Conservation (phyloP, 331 rosid genomes). For the Malus hybrid region DNA sequence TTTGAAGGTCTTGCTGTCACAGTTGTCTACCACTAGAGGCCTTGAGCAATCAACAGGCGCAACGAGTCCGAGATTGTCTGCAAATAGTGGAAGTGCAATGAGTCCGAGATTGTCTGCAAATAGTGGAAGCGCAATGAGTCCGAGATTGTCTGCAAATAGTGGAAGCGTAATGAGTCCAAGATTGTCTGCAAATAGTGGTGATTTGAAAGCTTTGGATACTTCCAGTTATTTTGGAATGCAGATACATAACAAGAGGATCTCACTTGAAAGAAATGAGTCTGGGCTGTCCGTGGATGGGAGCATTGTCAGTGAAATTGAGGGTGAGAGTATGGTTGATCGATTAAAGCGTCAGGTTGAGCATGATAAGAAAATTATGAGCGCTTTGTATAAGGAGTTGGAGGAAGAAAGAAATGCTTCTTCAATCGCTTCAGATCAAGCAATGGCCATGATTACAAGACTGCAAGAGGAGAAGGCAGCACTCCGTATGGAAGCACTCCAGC, state of each 20-base stretch:
- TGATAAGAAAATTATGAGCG: constrained; percentile 65
- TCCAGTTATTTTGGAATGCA: constrained; percentile 54
- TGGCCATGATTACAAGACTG: constrained; percentile 95
- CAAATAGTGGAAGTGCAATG: too few relatives aligned
- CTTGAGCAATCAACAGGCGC: constrained; percentile 46
- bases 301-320: constrained; percentile 82
- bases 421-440: constrained; percentile 69
- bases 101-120: constrained; percentile 29
- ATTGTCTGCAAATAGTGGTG: constrained; percentile 55
- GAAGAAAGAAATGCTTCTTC: constrained; percentile 98
- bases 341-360: constrained; percentile 75
- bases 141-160: constrained; percentile 52
- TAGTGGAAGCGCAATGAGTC: constrained; percentile 48
- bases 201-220: constrained; percentile 44
- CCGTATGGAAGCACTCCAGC: constrained; percentile 95
- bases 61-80: constrained; percentile 45
- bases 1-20: constrained; percentile 61
- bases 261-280: constrained; percentile 58
- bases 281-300: constrained; percentile 87
- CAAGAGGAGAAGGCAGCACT: constrained; percentile 93
- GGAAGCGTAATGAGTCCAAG: constrained; percentile 58
- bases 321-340: constrained; percentile 62
- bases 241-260: constrained; percentile 56
- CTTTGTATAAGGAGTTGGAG: constrained; percentile 85
- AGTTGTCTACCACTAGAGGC: constrained; percentile 61